phyloP scores from a whole-genome alignment of 164 flowering plant genomes.

The Nelumbo lutea region DNA sequence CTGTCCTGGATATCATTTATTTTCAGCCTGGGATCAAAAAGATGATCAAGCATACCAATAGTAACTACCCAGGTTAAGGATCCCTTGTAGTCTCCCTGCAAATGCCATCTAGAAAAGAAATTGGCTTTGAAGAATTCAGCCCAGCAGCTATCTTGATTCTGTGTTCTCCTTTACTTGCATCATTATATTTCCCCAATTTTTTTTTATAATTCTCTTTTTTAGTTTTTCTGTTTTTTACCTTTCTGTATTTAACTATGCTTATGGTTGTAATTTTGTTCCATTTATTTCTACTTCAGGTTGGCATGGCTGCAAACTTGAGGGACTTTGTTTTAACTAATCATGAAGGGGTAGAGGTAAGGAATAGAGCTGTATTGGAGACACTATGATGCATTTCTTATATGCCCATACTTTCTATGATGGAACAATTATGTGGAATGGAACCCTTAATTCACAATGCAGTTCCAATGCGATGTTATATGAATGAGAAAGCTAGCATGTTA shows the following conservation, averaged over 20 bases:
- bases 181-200: neutral
- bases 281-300: slow-evolving; percentile 43
- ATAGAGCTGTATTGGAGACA: neutral
- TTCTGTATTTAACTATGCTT: neutral
- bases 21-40: too few species aligned
- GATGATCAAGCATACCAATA: too few species aligned
- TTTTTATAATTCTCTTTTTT: neutral
- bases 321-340: slow-evolving; percentile 60
- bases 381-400: neutral
- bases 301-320: slow-evolving; percentile 88
- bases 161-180: neutral
- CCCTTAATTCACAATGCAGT: too few species aligned
- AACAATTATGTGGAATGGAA: too few species aligned
- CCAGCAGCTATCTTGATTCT: neutral
- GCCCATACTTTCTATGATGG: neutral
- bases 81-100: too few species aligned
- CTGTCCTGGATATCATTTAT: too few species aligned
- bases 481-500: neutral
- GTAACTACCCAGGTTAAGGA: too few species aligned
- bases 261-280: neutral
- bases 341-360: slow-evolving; percentile 68
- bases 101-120: too few species aligned
- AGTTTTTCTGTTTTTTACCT: neutral
- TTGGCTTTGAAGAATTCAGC: too few species aligned
- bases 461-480: neutral